phyloP scores from a whole-genome alignment of 257 asterid species.

The Capsicum chinense region DNA sequence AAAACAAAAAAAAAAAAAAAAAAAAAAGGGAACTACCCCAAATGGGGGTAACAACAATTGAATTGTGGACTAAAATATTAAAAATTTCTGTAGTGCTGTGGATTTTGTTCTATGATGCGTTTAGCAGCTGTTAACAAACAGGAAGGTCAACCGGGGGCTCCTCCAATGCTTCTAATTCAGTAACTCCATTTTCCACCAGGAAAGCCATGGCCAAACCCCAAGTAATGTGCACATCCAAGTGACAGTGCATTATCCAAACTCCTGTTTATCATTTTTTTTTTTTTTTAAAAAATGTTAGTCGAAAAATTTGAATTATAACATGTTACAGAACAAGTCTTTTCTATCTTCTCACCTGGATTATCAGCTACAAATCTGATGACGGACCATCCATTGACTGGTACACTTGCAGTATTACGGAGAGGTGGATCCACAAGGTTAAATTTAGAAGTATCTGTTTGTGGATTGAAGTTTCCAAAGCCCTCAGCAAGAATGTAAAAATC shows the following conservation, averaged over 20 bases:
- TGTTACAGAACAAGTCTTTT: background rate
- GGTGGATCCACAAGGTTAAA: conserved; percentile 90
- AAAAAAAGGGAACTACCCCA: conserved; percentile 23
- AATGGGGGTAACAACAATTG: conserved; percentile 34
- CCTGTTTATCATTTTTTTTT: no score
- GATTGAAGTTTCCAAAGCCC: conserved; percentile 85
- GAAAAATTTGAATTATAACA: background rate
- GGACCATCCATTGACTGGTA: conserved; percentile 89
- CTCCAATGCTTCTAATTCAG: no score
- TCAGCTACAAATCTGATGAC: conserved; percentile 89
- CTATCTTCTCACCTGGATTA: conserved; percentile 69
- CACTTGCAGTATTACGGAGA: conserved; percentile 68
- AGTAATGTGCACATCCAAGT: no score
- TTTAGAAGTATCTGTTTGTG: conserved; percentile 56
- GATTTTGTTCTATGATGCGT: background rate
- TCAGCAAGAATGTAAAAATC: conserved; percentile 80
- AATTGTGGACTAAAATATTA: background rate
- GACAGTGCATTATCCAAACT: no score
- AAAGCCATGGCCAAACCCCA: no score
- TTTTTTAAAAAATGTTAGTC: background rate
- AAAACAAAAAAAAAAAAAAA: conserved; percentile 21
- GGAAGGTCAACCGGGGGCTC: no score
- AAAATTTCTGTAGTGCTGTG: conserved; percentile 26
- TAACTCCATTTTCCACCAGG: no score
- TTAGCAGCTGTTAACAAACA: background rate